Percentiles rank a stretch among this genome's conserved stretches.
Evolutionary conservation across 2,329 filamentous ascomycete genomes (phyloP).

Genomic region (Aspergillus brunneoviolaceus): DNA sequence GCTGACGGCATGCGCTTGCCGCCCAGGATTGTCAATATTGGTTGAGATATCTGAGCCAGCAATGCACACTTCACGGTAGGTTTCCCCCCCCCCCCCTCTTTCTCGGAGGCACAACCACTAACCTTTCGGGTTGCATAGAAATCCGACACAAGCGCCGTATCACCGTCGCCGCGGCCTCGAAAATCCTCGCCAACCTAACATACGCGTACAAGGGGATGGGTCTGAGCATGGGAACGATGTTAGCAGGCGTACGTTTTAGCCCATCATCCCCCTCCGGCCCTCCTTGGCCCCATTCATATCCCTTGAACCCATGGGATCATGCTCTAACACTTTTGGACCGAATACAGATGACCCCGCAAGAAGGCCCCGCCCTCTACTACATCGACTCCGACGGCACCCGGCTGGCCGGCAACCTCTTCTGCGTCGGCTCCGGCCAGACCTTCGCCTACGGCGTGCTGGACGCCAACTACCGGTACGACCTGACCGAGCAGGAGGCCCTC

Average conservation of each 20-base stretch:
- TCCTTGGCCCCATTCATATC: conserved; percentile 39
- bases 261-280: not conserved
- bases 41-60: conserved; percentile 97
- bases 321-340: not conserved
- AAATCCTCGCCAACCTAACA: conserved; percentile 97
- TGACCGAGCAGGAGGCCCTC: conserved; percentile 82
- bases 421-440: conserved; percentile 95
- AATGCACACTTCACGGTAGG: conserved; percentile 86
- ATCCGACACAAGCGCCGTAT: conserved; percentile 99
- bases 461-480: conserved; percentile 88
- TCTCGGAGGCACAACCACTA: not conserved
- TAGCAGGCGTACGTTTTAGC: conserved; percentile 76
- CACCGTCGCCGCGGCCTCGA: conserved; percentile 92
- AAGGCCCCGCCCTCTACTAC: conserved; percentile 97
- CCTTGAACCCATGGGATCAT: not conserved
- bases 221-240: conserved; percentile 99
- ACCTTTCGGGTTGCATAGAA: conserved; percentile 46
- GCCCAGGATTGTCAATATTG: conserved; percentile 96
- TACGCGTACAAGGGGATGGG: conserved; percentile 99
- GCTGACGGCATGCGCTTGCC: conserved; percentile 13
- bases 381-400: conserved; percentile 97
- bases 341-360: conserved; percentile 60
- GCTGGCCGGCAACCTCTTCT: conserved; percentile 92
- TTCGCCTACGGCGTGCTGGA: conserved; percentile 98
- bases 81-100: not conserved